Evolutionary conservation across 306 rosid genomes (phyloP).

Genomic region (Argentina anserina): DNA sequence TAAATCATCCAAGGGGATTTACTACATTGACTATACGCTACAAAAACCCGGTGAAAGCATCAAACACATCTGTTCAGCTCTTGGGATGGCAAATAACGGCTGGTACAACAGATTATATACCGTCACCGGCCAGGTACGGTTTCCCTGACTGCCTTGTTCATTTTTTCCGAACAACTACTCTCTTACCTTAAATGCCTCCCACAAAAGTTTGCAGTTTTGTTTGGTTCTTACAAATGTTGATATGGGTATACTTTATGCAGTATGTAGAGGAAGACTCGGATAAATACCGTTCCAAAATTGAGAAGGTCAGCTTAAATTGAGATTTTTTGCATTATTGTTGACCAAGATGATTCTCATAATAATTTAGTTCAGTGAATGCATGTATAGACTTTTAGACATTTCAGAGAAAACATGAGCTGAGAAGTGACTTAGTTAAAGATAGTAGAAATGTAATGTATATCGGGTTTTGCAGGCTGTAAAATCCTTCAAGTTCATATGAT

Average conservation of each 20-base stretch:
- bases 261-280: conserved; percentile 60
- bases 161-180: not conserved
- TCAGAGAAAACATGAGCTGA: not conserved
- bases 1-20: conserved; percentile 69
- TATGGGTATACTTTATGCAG: conserved; percentile 46
- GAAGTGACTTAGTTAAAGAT: not conserved
- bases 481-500: conserved; percentile 64
- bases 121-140: conserved; percentile 82
- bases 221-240: no score
- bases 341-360: not conserved
- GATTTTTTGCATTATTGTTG: not conserved
- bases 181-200: not conserved
- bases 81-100: conserved; percentile 89
- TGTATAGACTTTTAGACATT: not conserved
- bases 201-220: no score
- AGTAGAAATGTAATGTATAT: not conserved
- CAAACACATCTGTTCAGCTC: conserved; percentile 64
- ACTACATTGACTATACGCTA: conserved; percentile 71
- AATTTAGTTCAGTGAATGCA: not conserved
- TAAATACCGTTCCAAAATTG: conserved; percentile 54
- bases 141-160: not conserved
- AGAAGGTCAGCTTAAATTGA: conserved; percentile 44
- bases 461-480: conserved; percentile 64
- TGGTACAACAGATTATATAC: conserved; percentile 88
- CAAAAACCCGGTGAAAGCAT: conserved; percentile 75